A percentile compares a stretch with the other conserved stretches of the same genome.
These are phyloP conservation scores for Onygenales sp. DNA, from an alignment of 2,329 filamentous ascomycete species.

Conservation along the genomic window DNA sequence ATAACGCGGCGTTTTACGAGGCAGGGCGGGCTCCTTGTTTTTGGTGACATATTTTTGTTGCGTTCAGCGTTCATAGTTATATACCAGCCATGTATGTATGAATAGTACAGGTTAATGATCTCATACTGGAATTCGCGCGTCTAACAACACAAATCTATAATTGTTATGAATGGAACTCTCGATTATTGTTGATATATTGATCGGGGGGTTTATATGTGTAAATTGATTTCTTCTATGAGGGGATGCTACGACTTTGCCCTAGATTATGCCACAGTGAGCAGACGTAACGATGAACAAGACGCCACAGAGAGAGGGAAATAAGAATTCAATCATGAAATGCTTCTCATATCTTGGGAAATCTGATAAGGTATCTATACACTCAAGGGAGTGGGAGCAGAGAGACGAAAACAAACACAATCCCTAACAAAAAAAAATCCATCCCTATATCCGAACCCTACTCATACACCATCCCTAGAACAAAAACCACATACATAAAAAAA, in stretches of 20 bases:
- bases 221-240: fast-evolving
- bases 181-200: neutral
- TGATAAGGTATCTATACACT: neutral
- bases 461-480: neutral
- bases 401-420: neutral
- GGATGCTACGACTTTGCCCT: too few species aligned
- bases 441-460: too few species aligned
- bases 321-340: too few species aligned
- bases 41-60: neutral
- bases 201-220: too few species aligned
- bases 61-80: neutral
- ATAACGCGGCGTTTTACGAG: neutral
- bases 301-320: too few species aligned
- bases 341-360: neutral
- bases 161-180: neutral
- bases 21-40: neutral
- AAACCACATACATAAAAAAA: neutral
- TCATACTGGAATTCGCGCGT: neutral
- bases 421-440: neutral
- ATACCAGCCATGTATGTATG: neutral
- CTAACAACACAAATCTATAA: neutral
- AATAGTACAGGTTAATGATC: neutral
- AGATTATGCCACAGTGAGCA: too few species aligned
- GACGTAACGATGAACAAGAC: too few species aligned
- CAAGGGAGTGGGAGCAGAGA: neutral